A percentile compares a stretch with the other conserved stretches of the same genome.
Evolutionary conservation across 129 eudicot species (phyloP).

Genomic region (Silybum marianum): DNA sequence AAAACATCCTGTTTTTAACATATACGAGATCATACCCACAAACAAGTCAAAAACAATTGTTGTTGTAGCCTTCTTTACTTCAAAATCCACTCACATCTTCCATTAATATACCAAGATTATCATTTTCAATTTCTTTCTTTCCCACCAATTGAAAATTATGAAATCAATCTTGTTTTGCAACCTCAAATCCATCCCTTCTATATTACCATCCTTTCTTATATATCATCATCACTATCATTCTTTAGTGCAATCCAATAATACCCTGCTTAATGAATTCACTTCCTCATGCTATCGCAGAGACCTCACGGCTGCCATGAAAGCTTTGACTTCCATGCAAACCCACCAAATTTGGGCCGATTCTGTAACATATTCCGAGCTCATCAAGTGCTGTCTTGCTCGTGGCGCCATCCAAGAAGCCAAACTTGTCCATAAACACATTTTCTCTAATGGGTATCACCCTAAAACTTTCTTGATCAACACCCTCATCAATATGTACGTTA

Average conservation of each 20-base stretch:
- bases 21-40: too few species aligned
- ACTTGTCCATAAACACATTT: constrained; percentile 56
- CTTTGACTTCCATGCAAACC: constrained; percentile 49
- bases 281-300: constrained; percentile 59
- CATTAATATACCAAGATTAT: too few species aligned
- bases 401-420: constrained; percentile 58
- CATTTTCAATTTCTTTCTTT: background rate
- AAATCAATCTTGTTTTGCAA: constrained; percentile 28
- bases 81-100: too few species aligned
- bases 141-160: background rate
- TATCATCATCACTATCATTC: constrained; percentile 23
- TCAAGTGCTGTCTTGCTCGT: constrained; percentile 65
- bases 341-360: constrained; percentile 66
- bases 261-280: constrained; percentile 48
- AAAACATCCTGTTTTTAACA: too few species aligned
- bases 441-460: constrained; percentile 66
- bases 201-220: constrained; percentile 6
- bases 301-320: constrained; percentile 62
- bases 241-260: background rate
- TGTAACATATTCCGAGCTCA: constrained; percentile 62
- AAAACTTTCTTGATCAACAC: constrained; percentile 59
- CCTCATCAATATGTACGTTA: constrained; percentile 59
- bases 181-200: constrained; percentile 11
- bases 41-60: too few species aligned
- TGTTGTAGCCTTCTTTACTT: too few species aligned